Conservation (phyloP, 257 asterid species). For the Coffea eugenioides region DNA sequence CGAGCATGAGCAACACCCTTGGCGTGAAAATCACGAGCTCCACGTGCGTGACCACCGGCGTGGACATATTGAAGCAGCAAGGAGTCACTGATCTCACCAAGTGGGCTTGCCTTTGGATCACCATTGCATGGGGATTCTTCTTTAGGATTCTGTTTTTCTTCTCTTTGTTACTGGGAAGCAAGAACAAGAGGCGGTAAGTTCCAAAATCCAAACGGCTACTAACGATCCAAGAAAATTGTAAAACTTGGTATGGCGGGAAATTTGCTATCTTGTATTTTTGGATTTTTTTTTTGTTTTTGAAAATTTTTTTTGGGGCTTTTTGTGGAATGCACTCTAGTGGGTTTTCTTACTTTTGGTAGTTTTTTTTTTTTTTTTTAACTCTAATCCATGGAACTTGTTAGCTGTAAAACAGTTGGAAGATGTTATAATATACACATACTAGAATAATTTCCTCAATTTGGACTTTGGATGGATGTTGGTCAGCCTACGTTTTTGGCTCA, state of each 20-base stretch:
- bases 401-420: slow-evolving; percentile 23
- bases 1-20: slow-evolving; percentile 53
- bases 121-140: slow-evolving; percentile 82
- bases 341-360: neutral
- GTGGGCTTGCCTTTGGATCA: slow-evolving; percentile 59
- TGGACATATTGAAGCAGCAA: slow-evolving; percentile 65
- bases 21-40: slow-evolving; percentile 51
- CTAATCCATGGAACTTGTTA: neutral
- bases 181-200: slow-evolving; percentile 62
- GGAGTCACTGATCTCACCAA: slow-evolving; percentile 69
- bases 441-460: slow-evolving; percentile 3
- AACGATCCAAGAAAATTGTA: slow-evolving; percentile 6
- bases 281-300: neutral
- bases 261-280: neutral
- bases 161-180: slow-evolving; percentile 61
- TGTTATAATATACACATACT: neutral
- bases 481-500: neutral
- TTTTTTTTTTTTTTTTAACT: neutral
- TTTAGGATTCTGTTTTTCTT: slow-evolving; percentile 73
- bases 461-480: neutral
- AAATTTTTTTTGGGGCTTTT: neutral
- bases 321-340: neutral
- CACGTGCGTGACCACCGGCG: slow-evolving; percentile 80
- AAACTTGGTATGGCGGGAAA: slow-evolving; percentile 5
- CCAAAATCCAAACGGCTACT: neutral